A percentile compares a stretch with the other conserved stretches of the same genome.
Conservation (phyloP, 306 rosid species). For the Gleditsia sinensis region DNA sequence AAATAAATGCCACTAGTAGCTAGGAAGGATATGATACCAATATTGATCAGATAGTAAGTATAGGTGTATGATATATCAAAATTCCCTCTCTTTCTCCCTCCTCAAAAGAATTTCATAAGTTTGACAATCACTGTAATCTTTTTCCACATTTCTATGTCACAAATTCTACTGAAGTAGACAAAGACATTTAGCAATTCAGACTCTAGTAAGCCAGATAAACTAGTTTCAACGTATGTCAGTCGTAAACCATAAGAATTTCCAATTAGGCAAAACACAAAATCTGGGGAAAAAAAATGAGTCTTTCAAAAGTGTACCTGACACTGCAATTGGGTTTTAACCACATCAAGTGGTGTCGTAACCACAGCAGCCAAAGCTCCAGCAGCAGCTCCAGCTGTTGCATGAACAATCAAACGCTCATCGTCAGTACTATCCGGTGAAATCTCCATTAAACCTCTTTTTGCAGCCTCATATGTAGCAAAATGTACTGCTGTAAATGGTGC, state of each 20-base stretch:
- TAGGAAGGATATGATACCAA: background rate
- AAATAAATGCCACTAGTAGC: background rate
- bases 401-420: constrained; percentile 57
- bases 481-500: constrained; percentile 74
- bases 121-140: background rate
- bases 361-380: constrained; percentile 72
- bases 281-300: background rate
- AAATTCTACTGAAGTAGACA: background rate
- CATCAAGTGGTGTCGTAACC: constrained; percentile 69
- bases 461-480: constrained; percentile 60
- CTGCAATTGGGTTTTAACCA: constrained; percentile 65
- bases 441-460: constrained; percentile 48
- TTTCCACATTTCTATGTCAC: background rate
- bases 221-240: background rate
- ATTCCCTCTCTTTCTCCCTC: background rate
- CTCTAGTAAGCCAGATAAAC: background rate
- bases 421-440: constrained; percentile 44
- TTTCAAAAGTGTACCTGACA: constrained; percentile 77
- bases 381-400: constrained; percentile 74
- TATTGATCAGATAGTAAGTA: background rate
- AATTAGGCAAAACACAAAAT: background rate
- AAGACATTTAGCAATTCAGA: background rate
- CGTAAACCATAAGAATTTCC: background rate
- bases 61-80: background rate
- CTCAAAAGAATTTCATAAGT: background rate